A percentile compares a stretch with the other conserved stretches of the same genome.
These are phyloP conservation scores for Debaryomyces maramus DNA, from an alignment of 805 yeast species.

Conservation along the genomic window DNA sequence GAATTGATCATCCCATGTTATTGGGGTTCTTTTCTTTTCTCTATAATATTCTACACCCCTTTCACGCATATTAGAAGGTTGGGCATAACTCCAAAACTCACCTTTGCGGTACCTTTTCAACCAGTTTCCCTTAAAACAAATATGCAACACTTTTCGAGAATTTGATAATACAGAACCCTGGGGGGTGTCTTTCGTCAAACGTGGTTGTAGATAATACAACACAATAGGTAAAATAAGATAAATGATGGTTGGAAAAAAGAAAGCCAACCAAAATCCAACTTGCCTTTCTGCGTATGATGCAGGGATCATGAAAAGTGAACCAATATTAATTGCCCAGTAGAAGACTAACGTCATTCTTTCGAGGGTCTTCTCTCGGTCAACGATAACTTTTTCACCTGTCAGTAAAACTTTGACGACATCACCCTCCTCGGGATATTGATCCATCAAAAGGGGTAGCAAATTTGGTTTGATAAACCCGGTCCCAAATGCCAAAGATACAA, in stretches of 20 bases:
- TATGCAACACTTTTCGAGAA: conserved; percentile 40
- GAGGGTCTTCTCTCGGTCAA: conserved; percentile 46
- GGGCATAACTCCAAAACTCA: conserved; percentile 51
- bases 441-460: conserved; percentile 50
- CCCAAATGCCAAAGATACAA: conserved; percentile 44
- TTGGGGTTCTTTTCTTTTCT: conserved; percentile 33
- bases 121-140: conserved; percentile 45
- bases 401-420: conserved; percentile 58
- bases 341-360: conserved; percentile 47
- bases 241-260: conserved; percentile 43
- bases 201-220: conserved; percentile 26
- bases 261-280: conserved; percentile 57
- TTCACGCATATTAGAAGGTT: conserved; percentile 42
- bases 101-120: conserved; percentile 39
- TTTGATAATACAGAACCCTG: conserved; percentile 50
- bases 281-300: conserved; percentile 53
- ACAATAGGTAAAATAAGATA: conserved; percentile 33
- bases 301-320: conserved; percentile 54
- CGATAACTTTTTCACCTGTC: conserved; percentile 65
- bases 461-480: conserved; percentile 59
- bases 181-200: conserved; percentile 33
- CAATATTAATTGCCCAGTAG: conserved; percentile 57
- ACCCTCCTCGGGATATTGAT: conserved; percentile 51
- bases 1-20: conserved; percentile 46
- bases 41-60: conserved; percentile 41